phyloP scores from a whole-genome alignment of 805 yeast species.

The Wickerhamiella cacticola region DNA sequence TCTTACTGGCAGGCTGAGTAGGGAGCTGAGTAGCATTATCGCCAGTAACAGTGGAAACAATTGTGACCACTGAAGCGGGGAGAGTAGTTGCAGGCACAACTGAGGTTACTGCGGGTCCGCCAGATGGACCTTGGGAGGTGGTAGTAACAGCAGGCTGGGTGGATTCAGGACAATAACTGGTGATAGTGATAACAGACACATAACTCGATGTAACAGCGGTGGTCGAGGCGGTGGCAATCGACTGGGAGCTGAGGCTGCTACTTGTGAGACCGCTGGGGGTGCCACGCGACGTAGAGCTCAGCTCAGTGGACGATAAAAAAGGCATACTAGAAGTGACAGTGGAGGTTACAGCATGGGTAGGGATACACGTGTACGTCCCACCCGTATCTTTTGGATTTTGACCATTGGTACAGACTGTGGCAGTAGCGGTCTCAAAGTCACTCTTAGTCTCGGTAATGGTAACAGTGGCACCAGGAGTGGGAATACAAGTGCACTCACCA shows the following conservation, averaged over 20 bases:
- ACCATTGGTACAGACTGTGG: conserved; percentile 6
- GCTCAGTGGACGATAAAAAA: conserved; percentile 31
- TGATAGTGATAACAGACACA: neutral
- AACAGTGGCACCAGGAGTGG: conserved; percentile 6
- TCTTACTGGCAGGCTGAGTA: neutral
- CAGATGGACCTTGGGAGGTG: neutral
- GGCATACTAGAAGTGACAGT: conserved; percentile 19
- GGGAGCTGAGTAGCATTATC: neutral
- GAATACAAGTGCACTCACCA: conserved; percentile 9
- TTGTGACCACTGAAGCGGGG: neutral
- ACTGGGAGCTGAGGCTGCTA: conserved; percentile 26
- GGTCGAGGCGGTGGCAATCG: conserved; percentile 5
- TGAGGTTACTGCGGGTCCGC: neutral
- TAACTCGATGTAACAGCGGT: conserved; percentile 3
- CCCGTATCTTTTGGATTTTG: conserved; percentile 5
- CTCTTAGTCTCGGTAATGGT: conserved; percentile 4
- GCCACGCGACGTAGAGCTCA: conserved; percentile 29
- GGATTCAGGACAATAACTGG: neutral
- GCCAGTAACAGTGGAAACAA: neutral
- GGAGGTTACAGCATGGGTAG: conserved; percentile 10
- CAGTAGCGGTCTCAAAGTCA: conserved; percentile 5
- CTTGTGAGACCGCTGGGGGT: conserved; percentile 29
- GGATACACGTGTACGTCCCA: conserved; percentile 11
- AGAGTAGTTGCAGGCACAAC: neutral
- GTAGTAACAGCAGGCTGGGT: conserved; percentile 1